These are phyloP conservation scores for Nicotiana rustica DNA, from an alignment of 305 asterid genomes.

Conservation along the genomic window DNA sequence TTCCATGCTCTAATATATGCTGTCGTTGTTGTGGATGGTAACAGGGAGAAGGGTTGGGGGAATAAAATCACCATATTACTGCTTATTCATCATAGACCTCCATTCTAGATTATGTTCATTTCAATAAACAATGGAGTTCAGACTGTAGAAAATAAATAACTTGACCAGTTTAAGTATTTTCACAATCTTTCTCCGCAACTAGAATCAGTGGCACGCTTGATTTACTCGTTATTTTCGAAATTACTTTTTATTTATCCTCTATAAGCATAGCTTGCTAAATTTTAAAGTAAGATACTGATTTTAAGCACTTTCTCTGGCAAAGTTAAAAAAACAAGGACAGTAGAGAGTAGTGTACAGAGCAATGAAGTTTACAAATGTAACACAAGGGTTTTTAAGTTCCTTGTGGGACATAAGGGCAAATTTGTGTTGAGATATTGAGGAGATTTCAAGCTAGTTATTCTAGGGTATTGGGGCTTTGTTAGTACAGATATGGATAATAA, in stretches of 20 bases:
- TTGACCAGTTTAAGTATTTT: conserved; percentile 15
- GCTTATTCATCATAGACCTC: conserved; percentile 21
- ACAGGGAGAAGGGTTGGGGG: conserved; percentile 24
- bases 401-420: background rate
- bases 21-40: conserved; percentile 27
- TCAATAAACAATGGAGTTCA: background rate
- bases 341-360: background rate
- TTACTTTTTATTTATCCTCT: background rate
- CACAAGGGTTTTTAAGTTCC: background rate
- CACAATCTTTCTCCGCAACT: background rate
- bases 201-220: conserved; percentile 16
- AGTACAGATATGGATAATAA: background rate
- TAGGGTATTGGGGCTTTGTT: background rate
- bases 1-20: conserved; percentile 5
- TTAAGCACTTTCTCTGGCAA: background rate
- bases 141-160: conserved; percentile 2
- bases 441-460: conserved; percentile 3
- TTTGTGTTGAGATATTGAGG: conserved; percentile 11
- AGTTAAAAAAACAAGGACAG: background rate
- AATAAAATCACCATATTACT: conserved; percentile 10
- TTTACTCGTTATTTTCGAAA: background rate
- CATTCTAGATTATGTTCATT: background rate
- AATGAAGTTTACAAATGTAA: background rate
- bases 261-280: conserved; percentile 17
- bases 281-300: background rate